Percentiles rank a stretch among this genome's conserved stretches.
phyloP scores from a whole-genome alignment of 768 basidiomycete genomes.

The Auriscalpium orientale region DNA sequence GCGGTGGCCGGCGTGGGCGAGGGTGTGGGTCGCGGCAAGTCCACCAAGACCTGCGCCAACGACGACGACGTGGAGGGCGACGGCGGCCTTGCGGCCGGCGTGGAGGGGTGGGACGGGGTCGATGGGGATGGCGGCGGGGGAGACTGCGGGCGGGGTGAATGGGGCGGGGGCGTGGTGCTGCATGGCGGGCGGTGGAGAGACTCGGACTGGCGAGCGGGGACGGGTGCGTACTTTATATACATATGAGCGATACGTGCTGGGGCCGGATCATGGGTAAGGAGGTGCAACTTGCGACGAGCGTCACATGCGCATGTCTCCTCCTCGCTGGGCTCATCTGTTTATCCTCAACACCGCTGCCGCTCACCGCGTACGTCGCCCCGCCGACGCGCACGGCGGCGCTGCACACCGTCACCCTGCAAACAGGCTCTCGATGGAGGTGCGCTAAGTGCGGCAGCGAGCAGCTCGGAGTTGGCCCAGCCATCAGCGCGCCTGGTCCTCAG shows the following conservation, averaged over 20 bases:
- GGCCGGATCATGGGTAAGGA: neutral
- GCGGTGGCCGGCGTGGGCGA: constrained; percentile 32
- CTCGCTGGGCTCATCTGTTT: too few relatives aligned
- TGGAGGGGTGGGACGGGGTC: constrained; percentile 19
- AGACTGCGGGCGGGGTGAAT: neutral
- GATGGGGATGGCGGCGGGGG: constrained; percentile 1
- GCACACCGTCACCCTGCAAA: too few relatives aligned
- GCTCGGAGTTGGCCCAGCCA: too few relatives aligned
- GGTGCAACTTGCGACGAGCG: too few relatives aligned
- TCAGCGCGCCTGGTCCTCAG: too few relatives aligned
- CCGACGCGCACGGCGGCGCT: too few relatives aligned
- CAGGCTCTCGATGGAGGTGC: too few relatives aligned
- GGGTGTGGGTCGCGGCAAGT: constrained; percentile 31
- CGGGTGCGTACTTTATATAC: neutral
- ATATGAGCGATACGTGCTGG: neutral
- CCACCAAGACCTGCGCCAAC: constrained; percentile 37
- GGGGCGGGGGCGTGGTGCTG: neutral
- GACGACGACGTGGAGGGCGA: constrained; percentile 30
- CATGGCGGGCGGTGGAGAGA: neutral
- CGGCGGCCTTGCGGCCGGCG: constrained; percentile 24
- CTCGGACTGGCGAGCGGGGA: neutral
- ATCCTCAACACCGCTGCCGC: too few relatives aligned
- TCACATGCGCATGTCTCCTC: too few relatives aligned
- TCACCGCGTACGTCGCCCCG: too few relatives aligned
- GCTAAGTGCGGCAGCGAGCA: too few relatives aligned